A percentile compares a stretch with the other conserved stretches of the same genome.
phyloP scores from a whole-genome alignment of 345 rosid genomes.

The Ceriops zippeliana region DNA sequence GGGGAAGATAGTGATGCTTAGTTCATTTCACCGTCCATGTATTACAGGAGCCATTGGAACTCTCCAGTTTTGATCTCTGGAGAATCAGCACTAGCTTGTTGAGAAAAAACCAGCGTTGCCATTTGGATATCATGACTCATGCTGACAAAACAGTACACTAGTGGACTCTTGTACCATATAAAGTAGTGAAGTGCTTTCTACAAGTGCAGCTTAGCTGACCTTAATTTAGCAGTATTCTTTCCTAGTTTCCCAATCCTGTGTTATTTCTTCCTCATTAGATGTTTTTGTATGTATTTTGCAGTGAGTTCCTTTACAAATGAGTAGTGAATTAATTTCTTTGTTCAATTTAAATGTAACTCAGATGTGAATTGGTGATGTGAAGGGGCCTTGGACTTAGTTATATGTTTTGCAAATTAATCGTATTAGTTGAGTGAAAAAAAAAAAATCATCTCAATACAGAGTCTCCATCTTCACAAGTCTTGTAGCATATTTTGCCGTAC shows the following conservation, averaged over 20 bases:
- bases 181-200: conserved; percentile 12
- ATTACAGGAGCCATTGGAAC: conserved; percentile 5
- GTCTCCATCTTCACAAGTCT: no score
- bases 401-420: no score
- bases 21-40: conserved; percentile 12
- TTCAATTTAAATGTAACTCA: not conserved
- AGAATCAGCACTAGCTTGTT: conserved; percentile 8
- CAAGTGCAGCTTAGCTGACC: not conserved
- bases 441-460: no score
- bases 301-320: not conserved
- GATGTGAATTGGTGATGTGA: no score
- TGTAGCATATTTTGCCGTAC: no score
- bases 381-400: no score
- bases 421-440: no score
- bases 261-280: not conserved
- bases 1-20: conserved; percentile 44
- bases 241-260: not conserved
- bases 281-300: not conserved
- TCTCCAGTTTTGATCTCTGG: not conserved
- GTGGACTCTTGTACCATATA: conserved; percentile 11
- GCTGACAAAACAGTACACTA: conserved; percentile 16
- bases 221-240: conserved; percentile 20
- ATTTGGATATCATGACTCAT: conserved; percentile 14
- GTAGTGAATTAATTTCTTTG: not conserved
- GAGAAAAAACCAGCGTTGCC: not conserved